phyloP scores from a whole-genome alignment of 352 stramenopile genomes.

The Phytophthora hybrid region DNA sequence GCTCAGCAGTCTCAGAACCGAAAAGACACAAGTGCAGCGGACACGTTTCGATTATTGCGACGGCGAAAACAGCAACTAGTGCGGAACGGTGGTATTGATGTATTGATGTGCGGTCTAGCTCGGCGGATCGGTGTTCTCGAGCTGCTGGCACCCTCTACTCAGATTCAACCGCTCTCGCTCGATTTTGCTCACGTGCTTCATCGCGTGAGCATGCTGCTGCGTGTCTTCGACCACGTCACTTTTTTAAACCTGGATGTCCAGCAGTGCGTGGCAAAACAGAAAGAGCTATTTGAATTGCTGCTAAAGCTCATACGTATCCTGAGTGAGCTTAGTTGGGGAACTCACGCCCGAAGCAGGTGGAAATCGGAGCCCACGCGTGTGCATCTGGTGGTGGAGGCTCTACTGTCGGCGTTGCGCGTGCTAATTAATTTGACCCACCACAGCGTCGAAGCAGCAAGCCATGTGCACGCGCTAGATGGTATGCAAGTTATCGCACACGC shows the following conservation, averaged over 20 bases:
- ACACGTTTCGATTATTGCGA: conserved; percentile 40
- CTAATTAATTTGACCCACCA: conserved; percentile 87
- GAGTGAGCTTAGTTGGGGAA: conserved; percentile 48
- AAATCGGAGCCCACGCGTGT: conserved; percentile 36
- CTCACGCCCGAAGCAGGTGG: conserved; percentile 32
- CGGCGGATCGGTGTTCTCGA: conserved; percentile 15
- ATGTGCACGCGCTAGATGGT: conserved; percentile 50
- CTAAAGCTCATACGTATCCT: conserved; percentile 51
- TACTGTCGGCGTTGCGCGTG: conserved; percentile 61
- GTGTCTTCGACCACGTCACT: conserved; percentile 74
- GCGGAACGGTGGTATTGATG: conserved; percentile 46
- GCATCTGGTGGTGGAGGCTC: conserved; percentile 48
- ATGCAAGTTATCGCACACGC: conserved; percentile 52
- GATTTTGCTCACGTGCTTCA: conserved; percentile 42
- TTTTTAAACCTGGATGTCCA: conserved; percentile 66
- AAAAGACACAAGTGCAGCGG: conserved; percentile 14
- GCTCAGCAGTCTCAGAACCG: conserved; percentile 12
- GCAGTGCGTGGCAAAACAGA: conserved; percentile 48
- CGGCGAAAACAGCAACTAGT: conserved; percentile 54
- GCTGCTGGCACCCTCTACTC: not conserved
- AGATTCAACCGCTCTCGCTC: conserved; percentile 10
- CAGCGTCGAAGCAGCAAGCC: conserved; percentile 53
- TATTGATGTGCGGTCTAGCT: conserved; percentile 28
- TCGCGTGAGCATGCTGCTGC: conserved; percentile 50
- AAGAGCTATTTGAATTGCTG: conserved; percentile 46